Evolutionary conservation across 139 green algal species (phyloP), one percentile per base, ranked within the genome.

Genomic region (Chlorella vulgaris): DNA sequence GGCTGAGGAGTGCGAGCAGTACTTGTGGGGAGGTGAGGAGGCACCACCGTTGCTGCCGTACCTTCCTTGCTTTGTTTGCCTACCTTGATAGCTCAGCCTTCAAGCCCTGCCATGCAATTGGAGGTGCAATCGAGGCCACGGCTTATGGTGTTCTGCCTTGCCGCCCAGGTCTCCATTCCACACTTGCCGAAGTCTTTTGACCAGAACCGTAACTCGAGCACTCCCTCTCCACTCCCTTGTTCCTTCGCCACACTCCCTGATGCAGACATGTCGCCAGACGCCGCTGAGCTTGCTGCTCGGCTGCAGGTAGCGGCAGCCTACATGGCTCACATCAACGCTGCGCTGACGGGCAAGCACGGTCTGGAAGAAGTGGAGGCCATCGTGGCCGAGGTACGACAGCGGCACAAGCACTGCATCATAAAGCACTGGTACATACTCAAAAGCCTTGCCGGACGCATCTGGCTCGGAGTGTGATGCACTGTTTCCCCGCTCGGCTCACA

Each of bases 21-120:
- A 88, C 74, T 31, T 86, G 70, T 94, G 89, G 91, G 91, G 91
- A 40, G 74, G 74, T 66, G 35, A 36, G 75, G 4, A 60, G 24
- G 38, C 76, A 13, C 58, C 65, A n/a, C 15, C 51, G 10, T 88
- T 24, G 21, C 26, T 35, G 7, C 5, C 21, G 31, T 31, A 18
- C 31, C 4, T 31, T 67, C 58, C 24, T 21, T 67, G 58, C 58
- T 67, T 29, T 31, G 58, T 36, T 24, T 58, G 47, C 47, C 47
- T n/a, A n/a, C n/a, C n/a, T n/a, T n/a, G 50, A 15, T 60, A 19
- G 50, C 50, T 15, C 50, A 28, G 50, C 19, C 19, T 15, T 28
- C 15, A 15, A 60, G 50, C 50, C 50, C 19, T 60, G 50, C 50
- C 50, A 19, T 19, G 50, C 50, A 60, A 60, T 60, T 19, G 19